Conservation (phyloP, 805 yeast genomes). For the Sugiyamaella boreocaroliniensis region DNA sequence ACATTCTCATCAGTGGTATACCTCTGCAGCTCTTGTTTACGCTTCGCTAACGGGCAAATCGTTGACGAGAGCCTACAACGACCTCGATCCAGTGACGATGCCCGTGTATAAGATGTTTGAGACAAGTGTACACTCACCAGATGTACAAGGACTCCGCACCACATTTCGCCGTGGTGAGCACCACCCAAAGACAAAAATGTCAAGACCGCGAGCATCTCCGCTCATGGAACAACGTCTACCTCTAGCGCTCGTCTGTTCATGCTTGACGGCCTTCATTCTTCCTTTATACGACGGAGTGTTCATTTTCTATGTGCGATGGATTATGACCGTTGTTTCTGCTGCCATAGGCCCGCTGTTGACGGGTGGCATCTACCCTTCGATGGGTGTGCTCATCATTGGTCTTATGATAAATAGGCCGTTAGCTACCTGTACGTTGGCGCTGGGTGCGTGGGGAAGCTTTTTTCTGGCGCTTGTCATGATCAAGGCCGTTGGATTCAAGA, state of each 20-base stretch:
- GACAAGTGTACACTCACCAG: neutral
- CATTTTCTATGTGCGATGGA: constrained; percentile 16
- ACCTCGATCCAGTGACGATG: neutral
- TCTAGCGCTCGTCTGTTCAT: constrained; percentile 16
- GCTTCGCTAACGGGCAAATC: neutral
- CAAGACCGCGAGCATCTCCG: neutral
- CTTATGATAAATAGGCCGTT: constrained; percentile 21
- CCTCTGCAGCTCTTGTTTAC: neutral
- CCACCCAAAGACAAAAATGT: neutral
- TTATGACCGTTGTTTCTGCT: constrained; percentile 17
- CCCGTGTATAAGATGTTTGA: neutral
- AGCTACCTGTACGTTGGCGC: constrained; percentile 18
- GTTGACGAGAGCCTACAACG: neutral
- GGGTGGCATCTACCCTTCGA: constrained; percentile 17
- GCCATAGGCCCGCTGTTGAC: constrained; percentile 17
- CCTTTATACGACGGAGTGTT: constrained; percentile 20
- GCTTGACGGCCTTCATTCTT: constrained; percentile 20
- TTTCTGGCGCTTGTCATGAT: constrained; percentile 18
- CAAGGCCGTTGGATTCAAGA: constrained; percentile 13
- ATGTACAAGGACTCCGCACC: neutral
- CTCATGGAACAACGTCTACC: constrained; percentile 8
- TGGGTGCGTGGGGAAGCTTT: constrained; percentile 19
- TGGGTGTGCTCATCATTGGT: constrained; percentile 20
- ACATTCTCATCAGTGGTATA: neutral
- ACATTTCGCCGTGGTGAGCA: neutral